phyloP scores from a whole-genome alignment of 139 green algal genomes.

The Chlorella vulgaris region DNA sequence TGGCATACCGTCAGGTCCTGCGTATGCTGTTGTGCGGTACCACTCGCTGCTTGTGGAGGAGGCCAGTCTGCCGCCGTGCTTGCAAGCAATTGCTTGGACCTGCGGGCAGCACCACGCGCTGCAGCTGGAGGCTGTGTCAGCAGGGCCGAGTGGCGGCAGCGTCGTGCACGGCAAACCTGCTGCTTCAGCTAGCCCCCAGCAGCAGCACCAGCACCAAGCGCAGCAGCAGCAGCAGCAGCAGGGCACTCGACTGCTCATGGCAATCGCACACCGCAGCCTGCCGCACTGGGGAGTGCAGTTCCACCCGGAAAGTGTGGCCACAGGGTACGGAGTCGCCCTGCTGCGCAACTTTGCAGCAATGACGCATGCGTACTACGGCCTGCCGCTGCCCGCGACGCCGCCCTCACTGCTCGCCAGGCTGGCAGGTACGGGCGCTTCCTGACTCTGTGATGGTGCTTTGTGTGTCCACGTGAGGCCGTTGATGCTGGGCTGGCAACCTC shows the following conservation, averaged over 20 bases:
- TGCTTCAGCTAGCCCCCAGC: too few species aligned
- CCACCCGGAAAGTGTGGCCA: constrained; percentile 94
- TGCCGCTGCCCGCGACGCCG: not conserved
- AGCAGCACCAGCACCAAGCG: not conserved
- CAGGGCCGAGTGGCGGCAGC: too few species aligned
- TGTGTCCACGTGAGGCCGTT: not conserved
- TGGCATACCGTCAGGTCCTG: constrained; percentile 70
- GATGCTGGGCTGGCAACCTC: too few species aligned
- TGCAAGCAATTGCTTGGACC: constrained; percentile 88
- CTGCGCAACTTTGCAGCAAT: constrained; percentile 89
- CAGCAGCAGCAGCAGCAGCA: not conserved
- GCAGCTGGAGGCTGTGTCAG: constrained; percentile 25
- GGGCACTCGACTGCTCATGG: constrained; percentile 80
- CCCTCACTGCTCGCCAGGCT: not conserved
- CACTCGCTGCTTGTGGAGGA: constrained; percentile 91
- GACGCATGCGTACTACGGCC: constrained; percentile 28
- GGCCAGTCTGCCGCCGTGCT: constrained; percentile 66
- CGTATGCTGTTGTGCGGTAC: constrained; percentile 81
- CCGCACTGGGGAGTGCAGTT: constrained; percentile 96
- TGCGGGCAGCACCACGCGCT: constrained; percentile 59
- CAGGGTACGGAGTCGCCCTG: constrained; percentile 73
- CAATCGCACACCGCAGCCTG: constrained; percentile 65
- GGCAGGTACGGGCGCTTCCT: not conserved
- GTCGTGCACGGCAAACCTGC: too few species aligned
- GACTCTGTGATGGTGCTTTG: not conserved